phyloP scores from a whole-genome alignment of 441 rosid species.

The Erodium trifolium region DNA sequence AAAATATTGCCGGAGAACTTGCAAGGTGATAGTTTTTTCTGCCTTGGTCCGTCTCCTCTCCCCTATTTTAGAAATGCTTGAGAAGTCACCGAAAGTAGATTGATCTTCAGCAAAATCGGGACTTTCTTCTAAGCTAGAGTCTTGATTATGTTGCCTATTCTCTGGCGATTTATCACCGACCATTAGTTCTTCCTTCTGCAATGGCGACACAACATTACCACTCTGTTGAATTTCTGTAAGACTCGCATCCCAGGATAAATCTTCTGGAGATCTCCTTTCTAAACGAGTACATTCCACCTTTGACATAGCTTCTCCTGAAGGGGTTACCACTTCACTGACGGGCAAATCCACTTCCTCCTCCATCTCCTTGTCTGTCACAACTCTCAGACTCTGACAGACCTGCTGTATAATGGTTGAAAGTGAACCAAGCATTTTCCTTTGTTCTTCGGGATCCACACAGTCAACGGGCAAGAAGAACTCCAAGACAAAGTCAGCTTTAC shows the following conservation, averaged over 20 bases:
- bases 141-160: conserved; percentile 23
- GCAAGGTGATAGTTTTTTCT: conserved; percentile 61
- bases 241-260: conserved; percentile 27
- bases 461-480: conserved; percentile 80
- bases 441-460: conserved; percentile 51
- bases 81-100: conserved; percentile 37
- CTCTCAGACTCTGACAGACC: conserved; percentile 57
- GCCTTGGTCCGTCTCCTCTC: conserved; percentile 54
- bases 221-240: conserved; percentile 24
- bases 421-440: conserved; percentile 55
- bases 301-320: no score
- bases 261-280: conserved; percentile 31
- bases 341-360: conserved; percentile 34
- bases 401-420: conserved; percentile 57
- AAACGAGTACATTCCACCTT: conserved; percentile 14
- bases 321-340: no score
- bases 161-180: conserved; percentile 22
- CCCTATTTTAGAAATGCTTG: conserved; percentile 32
- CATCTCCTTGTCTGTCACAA: conserved; percentile 61
- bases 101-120: conserved; percentile 30
- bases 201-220: conserved; percentile 20
- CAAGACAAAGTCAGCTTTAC: conserved; percentile 61
- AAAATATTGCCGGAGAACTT: conserved; percentile 62
- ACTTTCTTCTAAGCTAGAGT: conserved; percentile 30
- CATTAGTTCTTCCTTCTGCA: conserved; percentile 22